Evolutionary conservation across 2,329 filamentous ascomycete species (phyloP), one percentile per base, ranked within the genome.

Genomic region (Tolypocladium ovalisporum): DNA sequence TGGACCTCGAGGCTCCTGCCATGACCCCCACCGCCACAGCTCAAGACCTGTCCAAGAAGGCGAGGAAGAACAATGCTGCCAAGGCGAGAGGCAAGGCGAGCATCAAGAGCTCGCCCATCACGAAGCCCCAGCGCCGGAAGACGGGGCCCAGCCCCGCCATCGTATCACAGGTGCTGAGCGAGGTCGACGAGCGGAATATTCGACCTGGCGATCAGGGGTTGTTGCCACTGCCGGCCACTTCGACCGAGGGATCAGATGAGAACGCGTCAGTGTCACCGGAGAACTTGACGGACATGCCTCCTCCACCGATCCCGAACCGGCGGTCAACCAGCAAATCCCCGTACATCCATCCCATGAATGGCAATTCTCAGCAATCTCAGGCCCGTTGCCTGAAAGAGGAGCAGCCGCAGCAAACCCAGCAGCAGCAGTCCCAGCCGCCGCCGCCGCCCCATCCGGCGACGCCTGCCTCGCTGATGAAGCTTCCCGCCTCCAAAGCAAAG

Each of bases 391-490:
- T 54, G 42, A 37, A 54, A 1, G 57, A 57, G n/a, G 56, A 58
- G 49, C 55, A 55, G 37, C 58, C 37, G 24, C 60, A 56, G 36
- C n/a, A n/a, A n/a, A n/a, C n/a, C n/a, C n/a, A n/a, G n/a, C n/a
- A n/a, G n/a, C n/a, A n/a, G n/a, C n/a, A n/a, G n/a, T n/a, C n/a
- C n/a, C n/a, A n/a, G n/a, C n/a, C n/a, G n/a, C 60, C 58, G 12
- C 65, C 73, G 27, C 76, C 76, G 55, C 76, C 74, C 64, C 83
- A 85, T 55, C 89, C 89, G 13, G 91, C 90, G 1, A 96, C 91
- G 0, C 91, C 91, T 1, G 90, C 92, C 10, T 96, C 91, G 8
- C 74, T 96, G 58, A 96, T 97, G 88, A 87, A 84, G 65, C 78
- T 93, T 49, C 79, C 78, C 4, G 78, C 80, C 32, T 81, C 81